Evolutionary conservation across 2,329 filamentous ascomycete genomes (phyloP).

Genomic region (Metarhizium brunneum): DNA sequence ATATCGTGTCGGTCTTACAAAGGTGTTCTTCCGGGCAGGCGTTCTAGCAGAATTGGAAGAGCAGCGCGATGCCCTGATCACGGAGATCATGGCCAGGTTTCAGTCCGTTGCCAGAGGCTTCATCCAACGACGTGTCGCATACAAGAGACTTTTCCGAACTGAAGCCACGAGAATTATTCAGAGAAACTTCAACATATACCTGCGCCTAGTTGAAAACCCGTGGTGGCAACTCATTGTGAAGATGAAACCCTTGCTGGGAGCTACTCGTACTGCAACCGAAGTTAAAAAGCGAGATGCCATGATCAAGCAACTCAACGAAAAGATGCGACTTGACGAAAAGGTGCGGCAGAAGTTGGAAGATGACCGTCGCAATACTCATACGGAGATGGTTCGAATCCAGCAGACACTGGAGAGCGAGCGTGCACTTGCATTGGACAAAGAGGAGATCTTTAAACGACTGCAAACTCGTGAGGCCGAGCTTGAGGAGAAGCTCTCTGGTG

Average conservation of each 20-base stretch:
- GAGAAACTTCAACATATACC: constrained; percentile 84
- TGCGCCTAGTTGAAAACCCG: constrained; percentile 80
- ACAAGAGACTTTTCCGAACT: constrained; percentile 88
- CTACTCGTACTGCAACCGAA: constrained; percentile 83
- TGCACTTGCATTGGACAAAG: constrained; percentile 91
- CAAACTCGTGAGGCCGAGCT: constrained; percentile 87
- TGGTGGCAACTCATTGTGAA: constrained; percentile 96
- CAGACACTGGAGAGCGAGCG: constrained; percentile 93
- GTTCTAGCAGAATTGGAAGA: constrained; percentile 96
- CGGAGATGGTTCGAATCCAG: constrained; percentile 81
- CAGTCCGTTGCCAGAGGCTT: constrained; percentile 90
- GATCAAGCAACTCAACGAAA: constrained; percentile 78
- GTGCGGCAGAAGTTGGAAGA: constrained; percentile 80
- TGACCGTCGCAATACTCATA: constrained; percentile 76
- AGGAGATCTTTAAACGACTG: constrained; percentile 97
- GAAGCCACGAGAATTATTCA: constrained; percentile 95
- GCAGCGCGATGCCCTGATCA: constrained; percentile 83
- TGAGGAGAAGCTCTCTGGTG: constrained; percentile 83
- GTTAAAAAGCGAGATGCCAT: constrained; percentile 92
- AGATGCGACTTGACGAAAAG: constrained; percentile 66
- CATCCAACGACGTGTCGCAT: constrained; percentile 74
- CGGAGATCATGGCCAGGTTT: constrained; percentile 87
- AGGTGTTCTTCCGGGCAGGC: constrained; percentile 95
- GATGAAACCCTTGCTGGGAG: constrained; percentile 91
- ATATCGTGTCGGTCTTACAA: constrained; percentile 89